Percentiles rank a stretch among this genome's conserved stretches.
phyloP scores from a whole-genome alignment of 345 rosid species.

The Dimocarpus longan region DNA sequence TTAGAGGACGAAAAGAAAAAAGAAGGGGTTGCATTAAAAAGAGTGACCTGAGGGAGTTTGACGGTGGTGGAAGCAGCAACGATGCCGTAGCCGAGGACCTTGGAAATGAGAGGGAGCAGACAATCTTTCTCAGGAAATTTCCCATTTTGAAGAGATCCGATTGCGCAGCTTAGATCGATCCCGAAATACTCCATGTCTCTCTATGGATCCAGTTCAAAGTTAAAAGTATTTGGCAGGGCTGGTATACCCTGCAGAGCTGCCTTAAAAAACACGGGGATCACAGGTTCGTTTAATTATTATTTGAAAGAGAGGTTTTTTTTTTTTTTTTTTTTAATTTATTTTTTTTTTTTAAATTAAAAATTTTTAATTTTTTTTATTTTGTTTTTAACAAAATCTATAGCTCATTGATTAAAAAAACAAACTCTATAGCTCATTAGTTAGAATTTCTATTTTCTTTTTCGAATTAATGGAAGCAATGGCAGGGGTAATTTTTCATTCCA shows the following conservation, averaged over 20 bases:
- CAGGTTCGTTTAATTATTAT: not conserved
- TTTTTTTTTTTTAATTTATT: too few species aligned
- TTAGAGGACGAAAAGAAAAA: not conserved
- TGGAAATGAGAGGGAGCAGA: constrained; percentile 88
- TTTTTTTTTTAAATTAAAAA: too few species aligned
- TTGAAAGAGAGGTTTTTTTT: too few species aligned
- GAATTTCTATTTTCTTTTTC: too few species aligned
- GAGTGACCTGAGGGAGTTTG: constrained; percentile 81
- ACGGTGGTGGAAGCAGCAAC: constrained; percentile 95
- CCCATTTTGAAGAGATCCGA: constrained; percentile 62
- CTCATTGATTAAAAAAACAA: too few species aligned
- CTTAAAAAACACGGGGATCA: not conserved
- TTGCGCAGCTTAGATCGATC: constrained; percentile 72
- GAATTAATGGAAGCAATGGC: too few species aligned
- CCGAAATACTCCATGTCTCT: constrained; percentile 62
- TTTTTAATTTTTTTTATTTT: too few species aligned
- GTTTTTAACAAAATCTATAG: too few species aligned
- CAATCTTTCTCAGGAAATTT: constrained; percentile 75
- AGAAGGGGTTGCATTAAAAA: not conserved
- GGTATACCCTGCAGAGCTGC: not conserved
- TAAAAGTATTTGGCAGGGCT: not conserved
- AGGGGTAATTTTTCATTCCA: too few species aligned
- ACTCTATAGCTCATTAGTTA: too few species aligned
- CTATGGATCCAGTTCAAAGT: not conserved
- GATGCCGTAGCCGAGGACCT: constrained; percentile 88